Evolutionary conservation across 192 early-diverging fungal species (phyloP), one percentile per base, ranked within the genome.

Genomic region (Funneliformis geosporum): DNA sequence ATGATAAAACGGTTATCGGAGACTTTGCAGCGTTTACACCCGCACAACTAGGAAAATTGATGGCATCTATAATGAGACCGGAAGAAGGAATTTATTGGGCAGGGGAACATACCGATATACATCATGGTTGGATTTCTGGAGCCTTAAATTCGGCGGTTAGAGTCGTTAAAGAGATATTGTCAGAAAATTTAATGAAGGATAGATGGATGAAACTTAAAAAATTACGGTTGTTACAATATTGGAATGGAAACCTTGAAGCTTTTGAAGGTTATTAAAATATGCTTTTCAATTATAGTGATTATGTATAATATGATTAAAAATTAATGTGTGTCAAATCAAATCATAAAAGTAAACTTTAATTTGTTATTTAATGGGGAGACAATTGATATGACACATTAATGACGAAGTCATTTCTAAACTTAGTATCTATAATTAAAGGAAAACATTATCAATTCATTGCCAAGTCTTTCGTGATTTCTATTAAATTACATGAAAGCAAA

Each of bases 81-180:
- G 78, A 79, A 25, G 46, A 79, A 21, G 44, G 47, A 21, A 55
- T 82, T 1, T 50, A 73, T 12, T 84, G 82, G 61, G 83, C 79
- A 16, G 82, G 83, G 55, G 83, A 84, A 65, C 81, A 84, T n/a
- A 84, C 80, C 8, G 76, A 82, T 61, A 70, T 84, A 38, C 78
- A 82, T 27, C 60, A 79, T 39, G 83, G 2, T 11, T 44, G 43
- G 43, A 44, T 44, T 44, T 1, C 10, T 44, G 43, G 43, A 14
- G 77, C 83, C 14, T 38, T 84, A 1, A 73, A 84, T 14, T 84
- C 83, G 7, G 68, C 81, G 38, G 67, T 84, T 60, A 28, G 67
- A 69, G 67, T 69, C 0, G 67, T 69, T 69, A 43, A 42, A 14
- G 67, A 69, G 42, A 42, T 69, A 8, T 66, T 66, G 8, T 8